These are phyloP conservation scores for Adiantum capillusveneris DNA, from an alignment of 75 land plant species.

Conservation along the genomic window DNA sequence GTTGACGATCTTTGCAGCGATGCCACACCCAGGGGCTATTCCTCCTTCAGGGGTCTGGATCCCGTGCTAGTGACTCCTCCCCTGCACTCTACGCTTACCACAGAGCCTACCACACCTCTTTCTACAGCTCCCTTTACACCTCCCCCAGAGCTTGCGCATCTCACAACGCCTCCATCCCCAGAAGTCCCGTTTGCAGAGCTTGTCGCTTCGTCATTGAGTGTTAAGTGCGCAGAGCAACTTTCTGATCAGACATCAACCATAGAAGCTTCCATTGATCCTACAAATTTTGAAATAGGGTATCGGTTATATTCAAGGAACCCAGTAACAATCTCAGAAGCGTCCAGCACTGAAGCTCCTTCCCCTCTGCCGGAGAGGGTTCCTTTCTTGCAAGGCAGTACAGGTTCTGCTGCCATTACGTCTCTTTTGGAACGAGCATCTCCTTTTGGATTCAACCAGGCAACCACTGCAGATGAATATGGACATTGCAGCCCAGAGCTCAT, in stretches of 20 bases:
- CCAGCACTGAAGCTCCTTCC: constrained; percentile 5
- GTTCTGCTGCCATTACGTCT: too few relatives aligned
- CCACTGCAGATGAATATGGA: constrained; percentile 5
- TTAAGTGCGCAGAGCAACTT: constrained; percentile 15
- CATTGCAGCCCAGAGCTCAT: constrained; percentile 16
- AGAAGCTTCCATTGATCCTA: too few relatives aligned
- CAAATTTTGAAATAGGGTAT: too few relatives aligned
- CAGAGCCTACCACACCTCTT: constrained; percentile 16
- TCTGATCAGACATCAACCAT: too few relatives aligned
- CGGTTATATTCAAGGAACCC: too few relatives aligned
- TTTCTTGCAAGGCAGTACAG: constrained; percentile 8
- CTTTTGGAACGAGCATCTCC: constrained; percentile 15
- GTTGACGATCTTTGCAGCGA: constrained; percentile 19
- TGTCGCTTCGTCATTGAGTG: constrained; percentile 31
- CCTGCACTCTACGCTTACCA: constrained; percentile 19
- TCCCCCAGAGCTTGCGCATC: constrained; percentile 40
- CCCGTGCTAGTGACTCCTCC: constrained; percentile 12
- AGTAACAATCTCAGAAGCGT: too few relatives aligned
- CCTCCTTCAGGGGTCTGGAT: not conserved
- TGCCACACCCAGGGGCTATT: constrained; percentile 7
- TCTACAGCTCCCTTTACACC: constrained; percentile 43
- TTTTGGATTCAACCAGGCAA: constrained; percentile 29
- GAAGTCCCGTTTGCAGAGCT: constrained; percentile 43
- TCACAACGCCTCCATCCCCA: constrained; percentile 36
- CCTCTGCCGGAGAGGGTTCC: constrained; percentile 8